Percentiles rank a stretch among this genome's conserved stretches.
Conservation (phyloP, 2,329 filamentous ascomycete species). For the Dothistroma septosporum region DNA sequence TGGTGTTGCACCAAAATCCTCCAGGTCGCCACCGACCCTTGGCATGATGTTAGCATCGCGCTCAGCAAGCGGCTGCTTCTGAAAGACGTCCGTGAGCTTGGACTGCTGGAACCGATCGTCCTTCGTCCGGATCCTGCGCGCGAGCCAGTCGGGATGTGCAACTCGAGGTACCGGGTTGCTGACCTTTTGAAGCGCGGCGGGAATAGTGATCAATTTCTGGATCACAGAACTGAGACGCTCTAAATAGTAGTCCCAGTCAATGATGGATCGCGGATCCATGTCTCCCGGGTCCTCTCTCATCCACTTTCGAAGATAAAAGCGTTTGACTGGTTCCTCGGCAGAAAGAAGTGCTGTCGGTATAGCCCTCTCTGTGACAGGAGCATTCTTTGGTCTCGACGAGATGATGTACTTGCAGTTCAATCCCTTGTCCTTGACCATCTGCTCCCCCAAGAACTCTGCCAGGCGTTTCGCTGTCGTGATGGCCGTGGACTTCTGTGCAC, state of each 20-base stretch:
- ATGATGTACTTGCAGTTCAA: slow-evolving; percentile 99
- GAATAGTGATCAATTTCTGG: slow-evolving; percentile 98
- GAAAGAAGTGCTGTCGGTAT: slow-evolving; percentile 97
- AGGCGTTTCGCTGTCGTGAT: slow-evolving; percentile 95
- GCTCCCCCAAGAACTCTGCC: slow-evolving; percentile 92
- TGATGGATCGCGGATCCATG: slow-evolving; percentile 81
- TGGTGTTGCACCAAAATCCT: slow-evolving; percentile 43
- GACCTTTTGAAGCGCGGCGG: slow-evolving; percentile 90
- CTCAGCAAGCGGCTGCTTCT: slow-evolving; percentile 67
- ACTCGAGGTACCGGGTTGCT: slow-evolving; percentile 92
- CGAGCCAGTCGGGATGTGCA: slow-evolving; percentile 92
- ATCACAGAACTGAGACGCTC: slow-evolving; percentile 96
- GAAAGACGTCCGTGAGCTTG: slow-evolving; percentile 93
- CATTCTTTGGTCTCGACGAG: slow-evolving; percentile 76
- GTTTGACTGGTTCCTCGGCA: slow-evolving; percentile 81
- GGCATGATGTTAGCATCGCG: slow-evolving; percentile 61
- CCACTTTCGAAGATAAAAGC: slow-evolving; percentile 90
- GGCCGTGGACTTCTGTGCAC: slow-evolving; percentile 92
- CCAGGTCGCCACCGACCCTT: slow-evolving; percentile 49
- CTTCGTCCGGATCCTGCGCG: slow-evolving; percentile 86
- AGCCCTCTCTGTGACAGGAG: slow-evolving; percentile 90
- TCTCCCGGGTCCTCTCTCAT: slow-evolving; percentile 85
- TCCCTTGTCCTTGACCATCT: slow-evolving; percentile 99
- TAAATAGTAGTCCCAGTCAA: slow-evolving; percentile 97
- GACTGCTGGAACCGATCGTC: slow-evolving; percentile 98